Percentiles rank a stretch among this genome's conserved stretches.
Conservation (phyloP, 495 filamentous ascomycete genomes). For the Aspergillus coremiiformis region DNA sequence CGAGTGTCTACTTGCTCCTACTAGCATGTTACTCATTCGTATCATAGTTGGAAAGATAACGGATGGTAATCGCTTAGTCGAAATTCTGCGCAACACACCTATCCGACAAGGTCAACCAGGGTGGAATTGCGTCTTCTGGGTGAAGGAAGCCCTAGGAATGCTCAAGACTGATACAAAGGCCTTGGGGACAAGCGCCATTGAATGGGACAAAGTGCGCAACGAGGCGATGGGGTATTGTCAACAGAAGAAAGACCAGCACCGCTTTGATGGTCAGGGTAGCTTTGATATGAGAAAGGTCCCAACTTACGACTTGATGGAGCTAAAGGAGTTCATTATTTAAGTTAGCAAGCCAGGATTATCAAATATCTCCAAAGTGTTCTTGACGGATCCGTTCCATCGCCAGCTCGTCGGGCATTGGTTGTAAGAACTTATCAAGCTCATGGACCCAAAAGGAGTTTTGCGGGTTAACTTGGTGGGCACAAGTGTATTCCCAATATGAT, state of each 20-base stretch:
- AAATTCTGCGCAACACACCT: conserved; percentile 27
- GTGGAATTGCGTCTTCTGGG: conserved; percentile 39
- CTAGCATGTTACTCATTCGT: conserved; percentile 35
- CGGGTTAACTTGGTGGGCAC: conserved; percentile 44
- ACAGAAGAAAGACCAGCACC: conserved; percentile 28
- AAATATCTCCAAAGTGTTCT: conserved; percentile 12
- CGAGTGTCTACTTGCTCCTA: conserved; percentile 17
- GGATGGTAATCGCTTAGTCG: conserved; percentile 19
- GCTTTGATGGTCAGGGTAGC: conserved; percentile 23
- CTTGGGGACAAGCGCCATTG: conserved; percentile 25
- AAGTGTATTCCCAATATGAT: conserved; percentile 46
- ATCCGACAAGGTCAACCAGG: conserved; percentile 21
- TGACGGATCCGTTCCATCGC: conserved; percentile 41
- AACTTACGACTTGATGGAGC: conserved; percentile 23
- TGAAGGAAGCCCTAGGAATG: conserved; percentile 29
- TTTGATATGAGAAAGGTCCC: conserved; percentile 22
- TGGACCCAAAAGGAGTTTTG: conserved; percentile 39
- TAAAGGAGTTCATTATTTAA: not conserved
- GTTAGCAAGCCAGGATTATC: not conserved
- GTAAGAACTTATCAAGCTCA: conserved; percentile 44
- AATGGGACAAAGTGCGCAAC: conserved; percentile 29
- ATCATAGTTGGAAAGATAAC: conserved; percentile 37
- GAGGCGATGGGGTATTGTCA: conserved; percentile 27
- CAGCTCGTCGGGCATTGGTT: conserved; percentile 37
- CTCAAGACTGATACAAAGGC: conserved; percentile 24